A percentile compares a stretch with the other conserved stretches of the same genome.
These are phyloP conservation scores for Tricholoma bakamatsutake DNA, from an alignment of 768 basidiomycete genomes.

Conservation along the genomic window DNA sequence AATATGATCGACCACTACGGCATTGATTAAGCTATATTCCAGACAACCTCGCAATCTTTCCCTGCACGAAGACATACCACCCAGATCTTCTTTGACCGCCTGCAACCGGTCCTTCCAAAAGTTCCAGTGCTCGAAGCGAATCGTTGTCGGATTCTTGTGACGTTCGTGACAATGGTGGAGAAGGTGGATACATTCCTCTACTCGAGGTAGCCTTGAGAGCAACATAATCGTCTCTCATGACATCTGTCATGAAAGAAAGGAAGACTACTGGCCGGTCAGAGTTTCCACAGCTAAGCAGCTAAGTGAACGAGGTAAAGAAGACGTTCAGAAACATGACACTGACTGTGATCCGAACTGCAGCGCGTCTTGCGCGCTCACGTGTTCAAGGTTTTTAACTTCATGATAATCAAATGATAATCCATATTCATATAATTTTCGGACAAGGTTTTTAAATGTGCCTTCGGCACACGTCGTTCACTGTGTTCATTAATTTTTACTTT, in stretches of 20 bases:
- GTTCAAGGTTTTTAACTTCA: no score
- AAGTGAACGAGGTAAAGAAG: no score
- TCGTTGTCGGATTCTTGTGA: constrained; percentile 57
- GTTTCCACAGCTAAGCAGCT: background rate
- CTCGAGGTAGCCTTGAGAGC: constrained; percentile 37
- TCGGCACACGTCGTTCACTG: no score
- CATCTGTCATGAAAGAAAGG: constrained; percentile 32
- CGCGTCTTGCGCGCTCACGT: no score
- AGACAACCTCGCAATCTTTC: background rate
- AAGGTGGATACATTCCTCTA: constrained; percentile 28
- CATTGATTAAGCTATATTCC: background rate
- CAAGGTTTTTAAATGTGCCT: no score
- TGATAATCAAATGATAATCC: no score
- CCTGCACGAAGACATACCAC: constrained; percentile 24
- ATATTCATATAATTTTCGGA: no score
- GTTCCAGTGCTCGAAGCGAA: constrained; percentile 74
- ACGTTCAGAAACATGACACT: no score
- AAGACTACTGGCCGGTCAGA: background rate
- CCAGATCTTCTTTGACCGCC: constrained; percentile 24
- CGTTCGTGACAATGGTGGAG: constrained; percentile 34
- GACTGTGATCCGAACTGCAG: no score
- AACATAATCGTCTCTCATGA: constrained; percentile 36
- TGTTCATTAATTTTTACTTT: no score
- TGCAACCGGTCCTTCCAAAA: constrained; percentile 54
- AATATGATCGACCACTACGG: constrained; percentile 51